These are phyloP conservation scores for Komagataella pseudopastoris DNA, from an alignment of 805 yeast species.

Conservation along the genomic window DNA sequence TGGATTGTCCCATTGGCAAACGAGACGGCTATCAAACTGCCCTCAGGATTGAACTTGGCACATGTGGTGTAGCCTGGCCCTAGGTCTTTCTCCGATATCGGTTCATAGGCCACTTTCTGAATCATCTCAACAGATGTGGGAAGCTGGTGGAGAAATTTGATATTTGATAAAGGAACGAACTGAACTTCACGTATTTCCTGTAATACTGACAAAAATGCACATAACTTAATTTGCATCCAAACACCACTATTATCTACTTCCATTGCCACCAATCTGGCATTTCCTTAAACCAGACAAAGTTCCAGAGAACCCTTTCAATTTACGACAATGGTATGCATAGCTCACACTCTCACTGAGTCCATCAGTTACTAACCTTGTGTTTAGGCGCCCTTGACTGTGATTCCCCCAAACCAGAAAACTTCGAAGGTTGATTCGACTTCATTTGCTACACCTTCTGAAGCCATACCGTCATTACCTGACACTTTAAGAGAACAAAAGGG, in stretches of 20 bases:
- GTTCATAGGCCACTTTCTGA: background rate
- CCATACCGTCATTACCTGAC: slow-evolving; percentile 62
- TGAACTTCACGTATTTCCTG: background rate
- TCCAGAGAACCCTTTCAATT: no score
- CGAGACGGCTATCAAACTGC: background rate
- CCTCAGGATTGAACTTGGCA: background rate
- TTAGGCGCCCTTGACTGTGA: slow-evolving; percentile 23
- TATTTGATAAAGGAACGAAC: no score
- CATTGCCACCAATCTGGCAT: background rate
- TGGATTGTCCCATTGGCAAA: slow-evolving; percentile 23
- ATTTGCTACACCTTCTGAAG: slow-evolving; percentile 42
- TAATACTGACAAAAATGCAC: no score
- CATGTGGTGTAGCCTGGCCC: background rate
- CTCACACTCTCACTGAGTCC: background rate
- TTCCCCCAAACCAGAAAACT: slow-evolving; percentile 36
- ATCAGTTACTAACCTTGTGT: background rate
- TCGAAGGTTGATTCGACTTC: slow-evolving; percentile 35
- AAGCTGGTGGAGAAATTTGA: background rate
- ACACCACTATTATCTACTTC: background rate
- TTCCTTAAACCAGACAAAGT: background rate
- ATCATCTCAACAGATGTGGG: background rate
- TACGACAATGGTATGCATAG: background rate
- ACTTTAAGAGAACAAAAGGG: slow-evolving; percentile 54
- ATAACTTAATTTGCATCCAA: background rate
- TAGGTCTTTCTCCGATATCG: background rate